Evolutionary conservation across 2,329 filamentous ascomycete genomes (phyloP).

Genomic region (Penicillium sp.): DNA sequence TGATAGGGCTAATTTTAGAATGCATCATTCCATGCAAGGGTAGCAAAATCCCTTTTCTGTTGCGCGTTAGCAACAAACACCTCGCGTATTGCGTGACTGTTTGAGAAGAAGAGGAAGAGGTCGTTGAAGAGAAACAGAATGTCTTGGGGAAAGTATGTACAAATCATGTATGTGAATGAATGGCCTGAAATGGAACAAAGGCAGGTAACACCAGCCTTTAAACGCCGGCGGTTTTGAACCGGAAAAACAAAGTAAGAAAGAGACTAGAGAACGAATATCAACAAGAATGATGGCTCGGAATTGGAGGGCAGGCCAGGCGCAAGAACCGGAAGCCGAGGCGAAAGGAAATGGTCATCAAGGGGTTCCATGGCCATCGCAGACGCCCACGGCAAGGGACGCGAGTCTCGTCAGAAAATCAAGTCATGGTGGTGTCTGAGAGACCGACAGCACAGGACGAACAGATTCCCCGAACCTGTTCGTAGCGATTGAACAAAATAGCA

Average conservation of each 20-base stretch:
- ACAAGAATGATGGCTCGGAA: background rate
- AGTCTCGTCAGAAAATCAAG: constrained; percentile 2
- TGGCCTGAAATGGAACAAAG: background rate
- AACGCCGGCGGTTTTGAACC: constrained; percentile 7
- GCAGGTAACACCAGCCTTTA: background rate
- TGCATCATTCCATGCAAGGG: background rate
- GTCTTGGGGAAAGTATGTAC: constrained; percentile 15
- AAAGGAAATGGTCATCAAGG: constrained; percentile 5
- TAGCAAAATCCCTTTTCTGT: background rate
- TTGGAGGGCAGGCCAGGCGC: background rate
- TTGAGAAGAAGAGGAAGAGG: background rate
- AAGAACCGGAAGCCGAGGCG: background rate
- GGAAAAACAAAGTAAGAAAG: background rate
- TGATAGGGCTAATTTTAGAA: background rate
- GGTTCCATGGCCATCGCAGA: constrained; percentile 3
- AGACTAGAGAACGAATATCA: constrained; percentile 9
- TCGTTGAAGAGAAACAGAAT: background rate
- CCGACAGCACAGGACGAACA: background rate
- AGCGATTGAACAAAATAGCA: background rate
- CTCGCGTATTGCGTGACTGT: background rate
- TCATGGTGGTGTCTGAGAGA: constrained; percentile 4
- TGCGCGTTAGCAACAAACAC: background rate
- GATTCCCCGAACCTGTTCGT: constrained; percentile 14
- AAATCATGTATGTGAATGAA: constrained; percentile 12
- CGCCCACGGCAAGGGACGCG: background rate